A percentile compares a stretch with the other conserved stretches of the same genome.
These are phyloP conservation scores for Aechmea fasciata DNA, from an alignment of 176 grass and related monocot species.

Conservation along the genomic window DNA sequence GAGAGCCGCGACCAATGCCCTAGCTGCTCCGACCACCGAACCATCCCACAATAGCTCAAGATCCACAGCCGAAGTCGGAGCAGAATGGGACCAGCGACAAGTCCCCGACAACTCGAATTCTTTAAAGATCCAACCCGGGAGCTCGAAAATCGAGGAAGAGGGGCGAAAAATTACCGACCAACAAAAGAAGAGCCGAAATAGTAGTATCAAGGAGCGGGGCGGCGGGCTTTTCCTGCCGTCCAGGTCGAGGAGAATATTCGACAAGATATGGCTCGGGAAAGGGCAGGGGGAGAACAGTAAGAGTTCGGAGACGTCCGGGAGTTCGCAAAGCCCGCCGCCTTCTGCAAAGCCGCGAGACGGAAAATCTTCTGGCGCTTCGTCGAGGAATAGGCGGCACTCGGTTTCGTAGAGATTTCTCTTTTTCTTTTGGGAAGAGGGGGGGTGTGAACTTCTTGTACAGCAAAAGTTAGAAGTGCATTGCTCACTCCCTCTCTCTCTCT, in stretches of 20 bases:
- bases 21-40: constrained; percentile 12
- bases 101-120: constrained; percentile 37
- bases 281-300: constrained; percentile 57
- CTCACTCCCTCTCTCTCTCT: constrained; percentile 13
- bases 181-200: constrained; percentile 42
- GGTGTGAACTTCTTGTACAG: constrained; percentile 38
- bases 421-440: not conserved
- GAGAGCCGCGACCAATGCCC: constrained; percentile 12
- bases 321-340: constrained; percentile 67
- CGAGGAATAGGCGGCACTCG: constrained; percentile 66
- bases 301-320: constrained; percentile 79
- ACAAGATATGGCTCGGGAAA: constrained; percentile 76
- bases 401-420: constrained; percentile 42
- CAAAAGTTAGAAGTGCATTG: constrained; percentile 22
- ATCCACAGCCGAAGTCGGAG: constrained; percentile 18
- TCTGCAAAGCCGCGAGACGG: constrained; percentile 49
- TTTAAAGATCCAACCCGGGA: constrained; percentile 41
- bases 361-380: constrained; percentile 48
- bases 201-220: constrained; percentile 44
- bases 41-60: constrained; percentile 11
- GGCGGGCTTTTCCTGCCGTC: constrained; percentile 53
- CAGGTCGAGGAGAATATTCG: constrained; percentile 74
- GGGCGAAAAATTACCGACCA: constrained; percentile 18
- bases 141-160: constrained; percentile 26
- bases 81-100: constrained; percentile 27